Percentiles rank a stretch among this genome's conserved stretches.
phyloP scores from a whole-genome alignment of 352 stramenopile species.

The Albugo laibachii region DNA sequence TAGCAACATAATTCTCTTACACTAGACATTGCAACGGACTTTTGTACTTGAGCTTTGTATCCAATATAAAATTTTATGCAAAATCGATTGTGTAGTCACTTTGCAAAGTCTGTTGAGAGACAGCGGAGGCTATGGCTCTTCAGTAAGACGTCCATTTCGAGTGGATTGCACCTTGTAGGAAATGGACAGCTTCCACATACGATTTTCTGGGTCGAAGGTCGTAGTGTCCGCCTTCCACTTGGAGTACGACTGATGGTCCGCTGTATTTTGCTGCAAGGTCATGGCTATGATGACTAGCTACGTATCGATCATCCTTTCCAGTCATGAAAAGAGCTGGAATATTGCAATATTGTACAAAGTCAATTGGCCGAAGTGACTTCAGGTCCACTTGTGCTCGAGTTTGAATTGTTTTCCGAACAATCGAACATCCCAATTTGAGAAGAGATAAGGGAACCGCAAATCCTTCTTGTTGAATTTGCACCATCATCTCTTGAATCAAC shows the following conservation, averaged over 20 bases:
- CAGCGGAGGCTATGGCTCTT: too few relatives aligned
- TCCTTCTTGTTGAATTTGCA: conserved; percentile 40
- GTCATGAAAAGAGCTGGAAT: conserved; percentile 53
- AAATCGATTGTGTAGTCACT: too few relatives aligned
- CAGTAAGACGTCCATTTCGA: too few relatives aligned
- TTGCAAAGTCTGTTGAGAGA: too few relatives aligned
- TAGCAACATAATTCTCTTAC: too few relatives aligned
- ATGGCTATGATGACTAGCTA: conserved; percentile 39
- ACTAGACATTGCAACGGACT: too few relatives aligned
- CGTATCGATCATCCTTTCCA: conserved; percentile 42
- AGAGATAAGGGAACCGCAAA: conserved; percentile 48
- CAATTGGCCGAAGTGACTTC: conserved; percentile 36
- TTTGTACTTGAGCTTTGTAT: too few relatives aligned
- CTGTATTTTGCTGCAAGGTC: conserved; percentile 38
- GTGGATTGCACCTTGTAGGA: conserved; percentile 20
- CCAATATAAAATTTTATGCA: too few relatives aligned
- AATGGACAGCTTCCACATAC: conserved; percentile 40
- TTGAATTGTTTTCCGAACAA: conserved; percentile 57
- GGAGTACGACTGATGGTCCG: conserved; percentile 23
- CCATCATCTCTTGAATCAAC: conserved; percentile 39
- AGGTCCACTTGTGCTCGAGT: conserved; percentile 59
- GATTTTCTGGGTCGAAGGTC: conserved; percentile 16
- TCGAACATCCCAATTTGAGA: conserved; percentile 36
- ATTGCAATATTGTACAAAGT: conserved; percentile 45
- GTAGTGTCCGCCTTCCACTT: conserved; percentile 52